Conservation (phyloP, 1,284 basidiomycete species). For the Fomitopsis palustris region DNA sequence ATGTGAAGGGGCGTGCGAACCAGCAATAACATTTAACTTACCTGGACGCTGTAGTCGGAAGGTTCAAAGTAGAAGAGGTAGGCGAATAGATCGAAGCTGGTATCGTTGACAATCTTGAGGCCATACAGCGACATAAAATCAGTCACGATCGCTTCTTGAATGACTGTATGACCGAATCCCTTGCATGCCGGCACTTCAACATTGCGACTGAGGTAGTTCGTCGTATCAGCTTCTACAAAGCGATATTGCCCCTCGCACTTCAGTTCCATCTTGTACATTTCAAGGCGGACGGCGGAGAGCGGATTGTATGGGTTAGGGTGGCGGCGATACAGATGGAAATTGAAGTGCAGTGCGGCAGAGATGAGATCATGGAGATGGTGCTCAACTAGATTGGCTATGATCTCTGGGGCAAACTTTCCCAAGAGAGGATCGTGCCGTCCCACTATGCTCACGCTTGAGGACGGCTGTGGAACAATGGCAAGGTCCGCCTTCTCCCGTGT, state of each 20-base stretch:
- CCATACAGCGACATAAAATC: not conserved
- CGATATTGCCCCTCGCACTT: not conserved
- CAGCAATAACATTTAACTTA: not conserved
- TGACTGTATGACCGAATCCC: not conserved
- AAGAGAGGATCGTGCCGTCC: not conserved
- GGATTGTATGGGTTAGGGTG: not conserved
- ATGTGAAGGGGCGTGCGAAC: not conserved
- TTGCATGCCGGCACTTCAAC: not conserved
- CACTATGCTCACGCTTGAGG: not conserved
- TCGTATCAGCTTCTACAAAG: not conserved
- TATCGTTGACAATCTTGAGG: not conserved
- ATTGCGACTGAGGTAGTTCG: not conserved
- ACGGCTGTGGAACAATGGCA: not conserved
- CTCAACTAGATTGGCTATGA: not conserved
- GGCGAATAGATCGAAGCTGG: not conserved
- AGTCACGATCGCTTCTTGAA: not conserved
- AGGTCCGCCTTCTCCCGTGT: not conserved
- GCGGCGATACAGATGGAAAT: not conserved
- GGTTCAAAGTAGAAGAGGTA: constrained; percentile 1
- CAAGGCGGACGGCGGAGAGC: not conserved
- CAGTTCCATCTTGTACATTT: not conserved
- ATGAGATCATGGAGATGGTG: not conserved
- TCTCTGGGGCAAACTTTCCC: not conserved
- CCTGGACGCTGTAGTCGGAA: not conserved
- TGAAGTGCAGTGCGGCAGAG: not conserved